Evolutionary conservation across 306 rosid genomes (phyloP), one percentile per base, ranked within the genome.

Genomic region (Lotus japonicus): DNA sequence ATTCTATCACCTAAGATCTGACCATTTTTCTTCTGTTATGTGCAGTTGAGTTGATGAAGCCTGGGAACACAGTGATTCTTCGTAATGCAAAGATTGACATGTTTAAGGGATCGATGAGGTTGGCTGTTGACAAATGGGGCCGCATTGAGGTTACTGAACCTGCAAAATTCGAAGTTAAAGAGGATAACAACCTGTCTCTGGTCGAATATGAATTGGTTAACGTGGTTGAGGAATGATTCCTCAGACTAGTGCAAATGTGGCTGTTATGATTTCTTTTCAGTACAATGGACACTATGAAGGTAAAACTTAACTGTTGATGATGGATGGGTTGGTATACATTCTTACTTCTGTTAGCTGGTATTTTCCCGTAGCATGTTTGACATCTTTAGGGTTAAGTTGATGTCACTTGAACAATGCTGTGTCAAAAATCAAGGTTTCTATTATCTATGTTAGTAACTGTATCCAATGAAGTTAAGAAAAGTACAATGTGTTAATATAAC

Each of bases 21-120:
- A 28, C 51, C 12, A 51, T 10, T 55, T 45, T 51, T 31, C 16
- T 15, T 14, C 41, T 26, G 26, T 21, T 21, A 21, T 10, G 4
- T 74, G 69, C 86, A 82, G 86, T 79, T 49, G 84, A 82, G 13
- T 14, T 82, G 71, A 79, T 82, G 86, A 82, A 75, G 70, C 67
- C 81, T 0, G 86, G 33, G 4, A 49, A 62, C 7, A 82, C 86
- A 0, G 81, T 82, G 51, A 82, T 82, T 58, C 70, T 82, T 64
- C 86, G 86, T 5, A 82, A 82, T 16, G 81, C 86, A 46, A 82
- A 78, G 79, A 82, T 82, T 15, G 84, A 80, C 77, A 80, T 80
- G 84, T 80, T 80, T 19, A 75, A 80, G 71, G 84, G 84, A 48
- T 80, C 84, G 4, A 80, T 80, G 84, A 80, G 84, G 77, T 50